Conservation (phyloP, 192 early-diverging fungal genomes). For the Coemansia sp. region DNA sequence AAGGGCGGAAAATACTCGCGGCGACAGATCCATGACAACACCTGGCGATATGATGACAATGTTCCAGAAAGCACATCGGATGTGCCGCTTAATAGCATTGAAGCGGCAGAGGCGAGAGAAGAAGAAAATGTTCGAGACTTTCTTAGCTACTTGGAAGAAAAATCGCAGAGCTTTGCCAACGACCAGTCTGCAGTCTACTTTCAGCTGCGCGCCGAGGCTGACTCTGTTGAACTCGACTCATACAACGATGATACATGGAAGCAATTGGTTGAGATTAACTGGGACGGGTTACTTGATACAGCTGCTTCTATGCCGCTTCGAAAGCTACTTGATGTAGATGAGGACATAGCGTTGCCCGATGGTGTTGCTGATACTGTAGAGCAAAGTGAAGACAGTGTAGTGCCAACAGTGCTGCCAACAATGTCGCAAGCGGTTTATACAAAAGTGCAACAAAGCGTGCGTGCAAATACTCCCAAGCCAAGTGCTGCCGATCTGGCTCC, state of each 20-base stretch:
- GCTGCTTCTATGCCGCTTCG: constrained; percentile 12
- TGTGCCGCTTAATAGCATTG: neutral
- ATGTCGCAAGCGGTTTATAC: neutral
- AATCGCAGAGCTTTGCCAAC: constrained; percentile 10
- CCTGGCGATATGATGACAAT: constrained; percentile 21
- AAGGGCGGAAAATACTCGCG: constrained; percentile 13
- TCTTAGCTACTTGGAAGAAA: constrained; percentile 29
- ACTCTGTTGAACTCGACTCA: constrained; percentile 11
- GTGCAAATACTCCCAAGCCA: neutral
- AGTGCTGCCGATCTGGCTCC: constrained; percentile 22
- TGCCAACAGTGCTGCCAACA: neutral
- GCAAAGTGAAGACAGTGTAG: neutral
- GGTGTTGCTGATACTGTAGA: neutral
- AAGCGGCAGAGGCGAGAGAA: constrained; percentile 19
- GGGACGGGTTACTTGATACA: constrained; percentile 13
- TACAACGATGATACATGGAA: constrained; percentile 20
- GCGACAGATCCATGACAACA: constrained; percentile 28
- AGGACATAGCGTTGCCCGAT: constrained; percentile 5
- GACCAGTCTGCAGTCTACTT: constrained; percentile 36
- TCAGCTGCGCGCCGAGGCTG: constrained; percentile 30
- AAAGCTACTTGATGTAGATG: constrained; percentile 14
- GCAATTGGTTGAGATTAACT: constrained; percentile 19
- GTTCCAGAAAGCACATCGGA: constrained; percentile 4
- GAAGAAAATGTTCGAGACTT: constrained; percentile 27
- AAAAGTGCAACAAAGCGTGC: neutral